Conservation (phyloP, 345 rosid species). For the Psidium guajava region DNA sequence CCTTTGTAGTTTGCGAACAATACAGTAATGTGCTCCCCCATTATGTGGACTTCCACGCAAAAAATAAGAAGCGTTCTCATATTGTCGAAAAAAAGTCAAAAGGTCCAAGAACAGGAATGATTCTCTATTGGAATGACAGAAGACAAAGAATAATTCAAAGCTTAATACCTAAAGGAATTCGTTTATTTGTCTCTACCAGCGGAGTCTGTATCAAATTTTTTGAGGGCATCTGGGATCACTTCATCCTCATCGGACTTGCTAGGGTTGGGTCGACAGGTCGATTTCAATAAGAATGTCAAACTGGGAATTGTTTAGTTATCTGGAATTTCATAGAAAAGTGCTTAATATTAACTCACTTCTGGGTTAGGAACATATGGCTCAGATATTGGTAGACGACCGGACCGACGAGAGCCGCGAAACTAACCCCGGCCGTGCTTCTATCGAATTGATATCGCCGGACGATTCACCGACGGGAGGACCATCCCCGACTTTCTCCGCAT, state of each 20-base stretch:
- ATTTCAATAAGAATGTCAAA: neutral
- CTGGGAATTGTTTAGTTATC: neutral
- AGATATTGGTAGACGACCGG: no score
- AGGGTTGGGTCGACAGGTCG: neutral
- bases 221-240: neutral
- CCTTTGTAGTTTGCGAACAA: neutral
- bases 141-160: neutral
- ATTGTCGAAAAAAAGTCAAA: no score
- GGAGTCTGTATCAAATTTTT: neutral
- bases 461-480: conserved; percentile 17
- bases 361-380: neutral
- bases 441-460: no score
- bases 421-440: neutral
- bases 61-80: no score
- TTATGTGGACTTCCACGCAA: neutral
- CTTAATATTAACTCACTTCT: neutral
- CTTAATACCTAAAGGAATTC: neutral
- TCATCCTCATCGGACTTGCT: neutral
- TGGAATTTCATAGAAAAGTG: neutral
- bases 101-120: no score
- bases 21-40: neutral
- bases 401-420: neutral
- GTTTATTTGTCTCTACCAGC: neutral
- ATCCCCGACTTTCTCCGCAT: conserved; percentile 30
- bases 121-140: neutral